A percentile compares a stretch with the other conserved stretches of the same genome.
Evolutionary conservation across 2,329 filamentous ascomycete species (phyloP).

Genomic region (Whalleya microplaca): DNA sequence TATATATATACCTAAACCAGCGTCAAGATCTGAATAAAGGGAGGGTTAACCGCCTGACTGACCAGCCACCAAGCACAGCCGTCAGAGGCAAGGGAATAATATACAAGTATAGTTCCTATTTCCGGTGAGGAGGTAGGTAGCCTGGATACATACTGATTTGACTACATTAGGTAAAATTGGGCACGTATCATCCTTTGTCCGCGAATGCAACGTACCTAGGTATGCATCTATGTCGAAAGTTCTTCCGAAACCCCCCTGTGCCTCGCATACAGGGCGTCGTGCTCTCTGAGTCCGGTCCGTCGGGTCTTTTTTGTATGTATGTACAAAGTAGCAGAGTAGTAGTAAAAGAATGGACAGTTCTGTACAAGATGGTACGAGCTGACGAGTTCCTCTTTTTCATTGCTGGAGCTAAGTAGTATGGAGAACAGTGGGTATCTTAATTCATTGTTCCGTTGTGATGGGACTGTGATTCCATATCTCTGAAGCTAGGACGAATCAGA

Average conservation of each 20-base stretch:
- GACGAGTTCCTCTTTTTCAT: background rate
- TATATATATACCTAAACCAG: conserved; percentile 4
- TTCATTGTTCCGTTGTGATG: background rate
- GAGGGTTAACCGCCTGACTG: no score
- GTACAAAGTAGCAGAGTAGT: background rate
- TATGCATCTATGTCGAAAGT: background rate
- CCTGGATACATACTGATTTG: no score
- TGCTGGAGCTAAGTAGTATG: background rate
- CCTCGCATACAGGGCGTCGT: conserved; percentile 9
- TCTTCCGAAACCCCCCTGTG: conserved; percentile 18
- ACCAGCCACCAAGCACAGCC: no score
- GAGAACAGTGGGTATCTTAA: background rate
- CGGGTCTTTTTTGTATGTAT: conserved; percentile 10
- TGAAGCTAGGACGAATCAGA: background rate
- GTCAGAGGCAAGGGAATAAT: conserved; percentile 15
- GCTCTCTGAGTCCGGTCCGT: conserved; percentile 9
- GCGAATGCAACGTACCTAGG: conserved; percentile 20
- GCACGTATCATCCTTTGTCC: background rate
- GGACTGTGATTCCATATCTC: background rate
- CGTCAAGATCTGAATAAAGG: no score
- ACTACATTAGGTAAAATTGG: no score
- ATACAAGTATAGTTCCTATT: background rate
- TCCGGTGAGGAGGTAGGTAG: background rate
- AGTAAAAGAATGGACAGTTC: background rate
- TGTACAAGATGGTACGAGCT: background rate